Evolutionary conservation across 2,329 filamentous ascomycete species (phyloP).

Genomic region (Fusarium sp.): DNA sequence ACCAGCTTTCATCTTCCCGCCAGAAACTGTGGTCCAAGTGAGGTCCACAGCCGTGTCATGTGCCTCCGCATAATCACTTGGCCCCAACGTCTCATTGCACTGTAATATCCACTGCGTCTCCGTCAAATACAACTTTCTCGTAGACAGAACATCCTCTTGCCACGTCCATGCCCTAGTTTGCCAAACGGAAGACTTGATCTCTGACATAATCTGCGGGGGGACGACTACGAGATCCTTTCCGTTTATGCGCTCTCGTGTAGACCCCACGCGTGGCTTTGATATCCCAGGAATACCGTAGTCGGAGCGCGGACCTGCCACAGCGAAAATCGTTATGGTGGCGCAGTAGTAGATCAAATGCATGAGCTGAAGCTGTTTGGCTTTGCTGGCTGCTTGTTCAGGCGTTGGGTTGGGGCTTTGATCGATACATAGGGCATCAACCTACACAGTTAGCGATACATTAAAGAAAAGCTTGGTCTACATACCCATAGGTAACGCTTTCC

Average conservation of each 20-base stretch:
- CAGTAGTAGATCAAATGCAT: not conserved
- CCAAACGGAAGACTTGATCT: not conserved
- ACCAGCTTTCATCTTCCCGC: not conserved
- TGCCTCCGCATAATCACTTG: not conserved
- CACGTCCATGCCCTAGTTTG: not conserved
- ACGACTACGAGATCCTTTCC: not conserved
- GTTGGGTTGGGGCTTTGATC: not conserved
- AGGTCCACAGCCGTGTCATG: not conserved
- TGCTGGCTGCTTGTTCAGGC: not conserved
- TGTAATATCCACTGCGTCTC: not conserved
- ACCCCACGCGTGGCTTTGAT: not conserved
- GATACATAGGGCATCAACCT: not conserved
- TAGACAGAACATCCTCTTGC: not conserved
- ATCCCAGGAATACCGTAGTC: not conserved
- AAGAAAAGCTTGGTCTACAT: rapidly evolving
- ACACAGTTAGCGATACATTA: rapidly evolving
- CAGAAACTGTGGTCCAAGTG: not conserved
- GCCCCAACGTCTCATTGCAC: not conserved
- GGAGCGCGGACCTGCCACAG: not conserved
- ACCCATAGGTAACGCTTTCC: not conserved
- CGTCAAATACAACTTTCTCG: not conserved
- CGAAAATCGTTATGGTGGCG: not conserved
- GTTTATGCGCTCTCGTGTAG: not conserved
- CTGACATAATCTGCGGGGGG: not conserved
- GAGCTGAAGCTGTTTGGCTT: not conserved